Conservation (phyloP, 1,284 basidiomycete genomes). For the Mycena sp. region DNA sequence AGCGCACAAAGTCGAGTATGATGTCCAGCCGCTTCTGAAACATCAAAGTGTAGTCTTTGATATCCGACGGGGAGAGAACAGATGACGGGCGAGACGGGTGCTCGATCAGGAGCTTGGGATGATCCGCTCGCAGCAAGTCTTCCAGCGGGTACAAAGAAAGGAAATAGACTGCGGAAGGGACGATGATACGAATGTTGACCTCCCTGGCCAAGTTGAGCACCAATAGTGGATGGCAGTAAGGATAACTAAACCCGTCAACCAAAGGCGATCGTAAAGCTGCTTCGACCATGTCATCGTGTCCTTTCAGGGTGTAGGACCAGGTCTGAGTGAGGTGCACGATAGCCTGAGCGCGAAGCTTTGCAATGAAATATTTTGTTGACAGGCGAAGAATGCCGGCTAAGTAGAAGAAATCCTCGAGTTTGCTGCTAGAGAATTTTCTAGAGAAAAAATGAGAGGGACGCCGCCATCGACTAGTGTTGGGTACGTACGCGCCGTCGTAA, state of each 20-base stretch:
- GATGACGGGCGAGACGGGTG: slow-evolving; percentile 63
- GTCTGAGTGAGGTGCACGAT: slow-evolving; percentile 59
- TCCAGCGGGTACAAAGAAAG: slow-evolving; percentile 64
- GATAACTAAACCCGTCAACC: slow-evolving; percentile 58
- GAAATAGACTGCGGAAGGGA: slow-evolving; percentile 67
- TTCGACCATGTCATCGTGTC: slow-evolving; percentile 66
- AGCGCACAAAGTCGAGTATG: slow-evolving; percentile 60
- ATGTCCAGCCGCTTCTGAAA: slow-evolving; percentile 63
- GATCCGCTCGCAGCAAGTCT: slow-evolving; percentile 58
- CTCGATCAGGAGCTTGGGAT: slow-evolving; percentile 60
- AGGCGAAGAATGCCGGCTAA: slow-evolving; percentile 63
- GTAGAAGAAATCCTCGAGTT: slow-evolving; percentile 61
- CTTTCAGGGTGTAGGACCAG: slow-evolving; percentile 62
- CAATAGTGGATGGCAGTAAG: slow-evolving; percentile 67
- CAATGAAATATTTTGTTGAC: slow-evolving; percentile 66
- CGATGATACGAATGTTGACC: slow-evolving; percentile 55
- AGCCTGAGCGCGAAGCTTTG: slow-evolving; percentile 53
- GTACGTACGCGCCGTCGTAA: slow-evolving; percentile 66
- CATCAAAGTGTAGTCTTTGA: slow-evolving; percentile 64
- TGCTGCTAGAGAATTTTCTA: slow-evolving; percentile 50
- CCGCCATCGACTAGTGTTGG: neutral
- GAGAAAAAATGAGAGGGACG: slow-evolving; percentile 16
- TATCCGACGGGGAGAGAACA: slow-evolving; percentile 50
- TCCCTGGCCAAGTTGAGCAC: slow-evolving; percentile 67
- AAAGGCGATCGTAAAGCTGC: slow-evolving; percentile 54